A percentile compares a stretch with the other conserved stretches of the same genome.
phyloP scores from a whole-genome alignment of 768 basidiomycete species.

The Favolaschia claudopus region DNA sequence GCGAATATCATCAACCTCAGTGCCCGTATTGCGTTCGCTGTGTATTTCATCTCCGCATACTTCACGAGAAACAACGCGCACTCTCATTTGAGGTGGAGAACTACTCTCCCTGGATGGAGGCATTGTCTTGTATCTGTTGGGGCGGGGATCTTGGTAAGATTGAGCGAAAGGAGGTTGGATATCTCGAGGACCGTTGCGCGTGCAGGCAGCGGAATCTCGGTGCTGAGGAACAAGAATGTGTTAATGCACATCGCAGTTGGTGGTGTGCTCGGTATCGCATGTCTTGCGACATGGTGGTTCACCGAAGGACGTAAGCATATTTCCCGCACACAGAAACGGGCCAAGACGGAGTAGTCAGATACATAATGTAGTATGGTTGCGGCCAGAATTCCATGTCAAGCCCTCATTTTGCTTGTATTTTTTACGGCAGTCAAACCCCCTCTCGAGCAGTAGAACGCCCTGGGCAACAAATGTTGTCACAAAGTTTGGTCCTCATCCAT shows the following conservation, averaged over 20 bases:
- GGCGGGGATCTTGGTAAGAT: slow-evolving; percentile 37
- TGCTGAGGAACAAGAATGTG: slow-evolving; percentile 35
- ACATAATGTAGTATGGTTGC: not conserved
- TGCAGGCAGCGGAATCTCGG: slow-evolving; percentile 29
- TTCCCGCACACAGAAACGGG: not conserved
- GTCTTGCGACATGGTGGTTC: slow-evolving; percentile 41
- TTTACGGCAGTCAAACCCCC: too few relatives aligned
- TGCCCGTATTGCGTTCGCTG: slow-evolving; percentile 68
- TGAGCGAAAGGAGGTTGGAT: slow-evolving; percentile 33
- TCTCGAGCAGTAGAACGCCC: too few relatives aligned
- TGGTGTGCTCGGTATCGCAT: slow-evolving; percentile 32
- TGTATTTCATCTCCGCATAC: slow-evolving; percentile 55
- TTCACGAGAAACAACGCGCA: slow-evolving; percentile 42
- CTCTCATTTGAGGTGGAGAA: slow-evolving; percentile 31
- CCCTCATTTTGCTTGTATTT: too few relatives aligned
- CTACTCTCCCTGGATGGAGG: slow-evolving; percentile 33
- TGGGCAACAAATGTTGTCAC: too few relatives aligned
- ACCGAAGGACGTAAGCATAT: slow-evolving; percentile 28
- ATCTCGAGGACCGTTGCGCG: slow-evolving; percentile 29
- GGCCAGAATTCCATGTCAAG: not conserved
- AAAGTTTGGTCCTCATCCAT: not conserved
- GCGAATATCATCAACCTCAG: slow-evolving; percentile 77
- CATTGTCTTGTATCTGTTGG: slow-evolving; percentile 29
- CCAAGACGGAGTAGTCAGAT: slow-evolving; percentile 14
- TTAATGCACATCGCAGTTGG: slow-evolving; percentile 46